phyloP scores from a whole-genome alignment of 257 asterid genomes.

The Petrea volubilis region DNA sequence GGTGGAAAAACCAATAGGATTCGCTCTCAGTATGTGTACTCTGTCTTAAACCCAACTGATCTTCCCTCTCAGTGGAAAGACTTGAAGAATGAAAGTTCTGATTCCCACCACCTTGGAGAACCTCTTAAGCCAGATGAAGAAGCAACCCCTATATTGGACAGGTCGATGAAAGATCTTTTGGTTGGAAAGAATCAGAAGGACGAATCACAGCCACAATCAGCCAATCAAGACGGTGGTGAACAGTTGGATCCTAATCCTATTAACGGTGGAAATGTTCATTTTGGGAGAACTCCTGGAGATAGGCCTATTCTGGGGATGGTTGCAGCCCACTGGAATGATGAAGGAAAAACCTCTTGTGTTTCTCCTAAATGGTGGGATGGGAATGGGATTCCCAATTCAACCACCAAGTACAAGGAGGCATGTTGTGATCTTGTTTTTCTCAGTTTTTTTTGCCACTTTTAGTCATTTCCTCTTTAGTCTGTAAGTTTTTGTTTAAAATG shows the following conservation, averaged over 20 bases:
- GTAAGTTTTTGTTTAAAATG: not conserved
- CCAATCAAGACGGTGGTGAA: slow-evolving; percentile 30
- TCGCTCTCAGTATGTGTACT: slow-evolving; percentile 69
- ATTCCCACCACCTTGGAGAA: slow-evolving; percentile 28
- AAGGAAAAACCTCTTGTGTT: slow-evolving; percentile 48
- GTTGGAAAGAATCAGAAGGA: slow-evolving; percentile 34
- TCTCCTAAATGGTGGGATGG: slow-evolving; percentile 85
- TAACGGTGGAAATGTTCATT: slow-evolving; percentile 29
- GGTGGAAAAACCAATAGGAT: slow-evolving; percentile 49
- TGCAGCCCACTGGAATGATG: slow-evolving; percentile 80
- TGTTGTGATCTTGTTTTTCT: slow-evolving; percentile 13
- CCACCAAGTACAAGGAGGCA: slow-evolving; percentile 93
- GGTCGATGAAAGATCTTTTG: slow-evolving; percentile 27
- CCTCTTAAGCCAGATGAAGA: slow-evolving; percentile 32
- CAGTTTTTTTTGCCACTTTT: not conserved
- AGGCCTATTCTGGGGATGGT: slow-evolving; percentile 88
- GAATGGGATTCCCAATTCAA: slow-evolving; percentile 88
- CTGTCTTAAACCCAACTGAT: slow-evolving; percentile 54
- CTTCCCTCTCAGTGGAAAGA: slow-evolving; percentile 40
- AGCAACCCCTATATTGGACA: slow-evolving; percentile 24
- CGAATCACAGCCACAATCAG: slow-evolving; percentile 41
- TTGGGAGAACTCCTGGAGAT: slow-evolving; percentile 58
- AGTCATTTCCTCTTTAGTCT: not conserved
- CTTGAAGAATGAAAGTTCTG: slow-evolving; percentile 41
- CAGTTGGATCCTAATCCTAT: slow-evolving; percentile 1